These are phyloP conservation scores for Erythrophleum fordii DNA, from an alignment of 306 rosid species.

Conservation along the genomic window DNA sequence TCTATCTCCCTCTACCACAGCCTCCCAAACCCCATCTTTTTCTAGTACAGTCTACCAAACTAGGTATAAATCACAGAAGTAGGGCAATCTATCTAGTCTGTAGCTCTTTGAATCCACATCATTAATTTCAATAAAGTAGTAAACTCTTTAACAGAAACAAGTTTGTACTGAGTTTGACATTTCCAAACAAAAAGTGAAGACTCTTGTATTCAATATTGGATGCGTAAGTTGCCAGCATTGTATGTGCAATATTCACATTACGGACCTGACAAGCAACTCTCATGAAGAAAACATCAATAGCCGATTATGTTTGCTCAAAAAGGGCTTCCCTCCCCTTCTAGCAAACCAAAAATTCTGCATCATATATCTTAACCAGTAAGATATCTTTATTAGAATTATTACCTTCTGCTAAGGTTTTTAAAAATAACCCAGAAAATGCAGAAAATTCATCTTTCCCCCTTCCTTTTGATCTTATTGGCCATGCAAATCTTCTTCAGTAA, in stretches of 20 bases:
- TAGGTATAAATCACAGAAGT: too few relatives aligned
- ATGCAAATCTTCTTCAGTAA: too few relatives aligned
- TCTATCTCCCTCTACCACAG: too few relatives aligned
- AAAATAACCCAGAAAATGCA: not conserved
- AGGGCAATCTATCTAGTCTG: too few relatives aligned
- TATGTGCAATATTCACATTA: not conserved
- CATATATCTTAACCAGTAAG: not conserved
- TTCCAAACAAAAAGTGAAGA: not conserved
- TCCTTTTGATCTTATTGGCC: too few relatives aligned
- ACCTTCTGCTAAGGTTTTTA: not conserved
- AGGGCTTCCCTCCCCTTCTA: not conserved
- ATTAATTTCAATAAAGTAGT: not conserved
- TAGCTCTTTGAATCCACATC: not conserved
- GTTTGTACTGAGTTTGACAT: not conserved
- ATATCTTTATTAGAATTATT: not conserved
- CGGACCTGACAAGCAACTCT: slow-evolving; percentile 16
- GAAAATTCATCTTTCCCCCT: not conserved
- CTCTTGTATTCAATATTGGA: not conserved
- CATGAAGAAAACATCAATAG: not conserved
- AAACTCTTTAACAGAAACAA: not conserved
- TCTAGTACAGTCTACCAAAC: too few relatives aligned
- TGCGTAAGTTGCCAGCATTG: slow-evolving; percentile 10
- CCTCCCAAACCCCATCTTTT: too few relatives aligned
- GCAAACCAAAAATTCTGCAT: not conserved
- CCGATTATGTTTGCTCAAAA: too few relatives aligned